These are phyloP conservation scores for Penicillium sp. DNA, from an alignment of 2,329 filamentous ascomycete species.

Conservation along the genomic window DNA sequence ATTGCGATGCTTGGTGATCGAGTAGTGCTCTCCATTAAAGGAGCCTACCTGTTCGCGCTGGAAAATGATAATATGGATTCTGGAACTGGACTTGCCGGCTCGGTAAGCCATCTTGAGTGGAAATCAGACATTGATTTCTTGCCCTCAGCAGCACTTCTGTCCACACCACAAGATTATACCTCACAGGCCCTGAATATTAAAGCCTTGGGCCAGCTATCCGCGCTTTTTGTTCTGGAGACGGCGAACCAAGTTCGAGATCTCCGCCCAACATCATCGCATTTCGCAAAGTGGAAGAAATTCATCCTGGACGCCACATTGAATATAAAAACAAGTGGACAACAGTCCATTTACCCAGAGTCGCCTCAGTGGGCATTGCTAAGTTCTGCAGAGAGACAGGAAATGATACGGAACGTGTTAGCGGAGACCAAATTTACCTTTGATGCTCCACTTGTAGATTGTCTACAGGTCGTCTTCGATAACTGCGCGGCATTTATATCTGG, in stretches of 20 bases:
- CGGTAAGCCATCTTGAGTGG: constrained; percentile 6
- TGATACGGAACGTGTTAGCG: neutral
- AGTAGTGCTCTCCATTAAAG: neutral
- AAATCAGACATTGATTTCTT: constrained; percentile 1
- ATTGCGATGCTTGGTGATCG: neutral
- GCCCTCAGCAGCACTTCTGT: neutral
- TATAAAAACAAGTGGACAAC: neutral
- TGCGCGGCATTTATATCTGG: neutral
- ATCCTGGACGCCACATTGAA: neutral
- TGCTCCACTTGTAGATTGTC: constrained; percentile 1
- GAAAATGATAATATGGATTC: constrained; percentile 1
- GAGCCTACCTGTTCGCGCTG: constrained; percentile 3
- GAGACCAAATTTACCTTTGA: constrained; percentile 6
- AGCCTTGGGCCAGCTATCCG: constrained; percentile 1
- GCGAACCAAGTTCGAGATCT: neutral
- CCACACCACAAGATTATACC: neutral
- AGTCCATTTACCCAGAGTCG: neutral
- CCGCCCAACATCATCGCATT: neutral
- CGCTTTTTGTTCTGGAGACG: constrained; percentile 2
- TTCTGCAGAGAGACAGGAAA: neutral
- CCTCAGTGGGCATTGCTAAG: neutral
- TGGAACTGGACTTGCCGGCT: neutral
- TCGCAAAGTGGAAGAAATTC: constrained; percentile 4
- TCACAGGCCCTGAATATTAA: neutral
- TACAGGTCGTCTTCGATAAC: neutral